Conservation (phyloP, 2,329 filamentous ascomycete genomes). For the Cladophialophora psammophila region DNA sequence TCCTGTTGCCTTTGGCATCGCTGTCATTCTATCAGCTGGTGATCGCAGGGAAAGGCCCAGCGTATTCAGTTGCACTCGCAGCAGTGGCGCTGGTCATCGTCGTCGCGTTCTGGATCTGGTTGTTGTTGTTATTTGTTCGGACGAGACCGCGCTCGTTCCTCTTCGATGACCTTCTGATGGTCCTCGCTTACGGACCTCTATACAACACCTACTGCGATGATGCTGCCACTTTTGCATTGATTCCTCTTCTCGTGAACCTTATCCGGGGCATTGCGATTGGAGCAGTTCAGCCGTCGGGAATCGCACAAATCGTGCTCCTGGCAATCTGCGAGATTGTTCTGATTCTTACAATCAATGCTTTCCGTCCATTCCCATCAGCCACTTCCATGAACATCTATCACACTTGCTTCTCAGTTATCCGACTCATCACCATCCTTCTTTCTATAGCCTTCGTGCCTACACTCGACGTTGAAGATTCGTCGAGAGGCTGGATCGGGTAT, state of each 20-base stretch:
- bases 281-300: conserved; percentile 88
- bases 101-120: conserved; percentile 76
- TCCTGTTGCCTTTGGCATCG: conserved; percentile 84
- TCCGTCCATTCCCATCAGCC: conserved; percentile 85
- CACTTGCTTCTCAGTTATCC: conserved; percentile 78
- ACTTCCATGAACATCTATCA: conserved; percentile 99
- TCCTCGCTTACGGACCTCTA: conserved; percentile 87
- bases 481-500: conserved; percentile 96
- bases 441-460: conserved; percentile 86
- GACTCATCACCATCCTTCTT: conserved; percentile 76
- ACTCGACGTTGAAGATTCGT: conserved; percentile 76
- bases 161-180: conserved; percentile 90
- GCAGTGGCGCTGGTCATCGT: conserved; percentile 76
- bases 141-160: conserved; percentile 85
- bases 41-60: conserved; percentile 71
- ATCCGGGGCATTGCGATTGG: conserved; percentile 89
- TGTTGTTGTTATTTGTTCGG: conserved; percentile 78
- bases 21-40: conserved; percentile 92
- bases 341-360: conserved; percentile 84
- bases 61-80: conserved; percentile 75
- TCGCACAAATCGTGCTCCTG: conserved; percentile 89
- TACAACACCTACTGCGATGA: conserved; percentile 98
- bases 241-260: conserved; percentile 84
- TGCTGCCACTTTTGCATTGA: conserved; percentile 85
- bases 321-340: conserved; percentile 94